These are phyloP conservation scores for Penicillium sp. DNA, from an alignment of 2,329 filamentous ascomycete species.

Conservation along the genomic window DNA sequence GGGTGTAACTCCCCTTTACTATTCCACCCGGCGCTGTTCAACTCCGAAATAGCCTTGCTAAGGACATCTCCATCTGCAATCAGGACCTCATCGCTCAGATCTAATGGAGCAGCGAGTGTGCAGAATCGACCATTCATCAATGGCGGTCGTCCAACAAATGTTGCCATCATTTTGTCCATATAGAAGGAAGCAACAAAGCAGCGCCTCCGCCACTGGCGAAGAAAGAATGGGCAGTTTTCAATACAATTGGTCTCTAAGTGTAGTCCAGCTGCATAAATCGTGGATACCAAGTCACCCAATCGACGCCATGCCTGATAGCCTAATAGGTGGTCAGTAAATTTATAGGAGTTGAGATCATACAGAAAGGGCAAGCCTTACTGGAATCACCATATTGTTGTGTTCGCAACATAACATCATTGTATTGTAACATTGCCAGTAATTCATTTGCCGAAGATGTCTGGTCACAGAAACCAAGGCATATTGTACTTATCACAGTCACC, in stretches of 20 bases:
- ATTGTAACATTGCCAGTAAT: conserved; percentile 36
- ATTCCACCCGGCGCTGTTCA: conserved; percentile 32
- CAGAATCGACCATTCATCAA: conserved; percentile 47
- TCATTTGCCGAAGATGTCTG: conserved; percentile 35
- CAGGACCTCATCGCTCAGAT: conserved; percentile 31
- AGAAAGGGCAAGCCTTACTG: conserved; percentile 34
- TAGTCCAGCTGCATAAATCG: conserved; percentile 49
- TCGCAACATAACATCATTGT: conserved; percentile 31
- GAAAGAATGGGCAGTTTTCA: conserved; percentile 37
- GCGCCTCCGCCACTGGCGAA: conserved; percentile 41
- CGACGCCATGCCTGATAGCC: conserved; percentile 50
- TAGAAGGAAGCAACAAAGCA: conserved; percentile 47
- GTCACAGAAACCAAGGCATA: conserved; percentile 34
- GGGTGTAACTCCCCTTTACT: conserved; percentile 16
- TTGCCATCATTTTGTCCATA: conserved; percentile 49
- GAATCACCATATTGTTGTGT: conserved; percentile 38
- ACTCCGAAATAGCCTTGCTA: conserved; percentile 24
- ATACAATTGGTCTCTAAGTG: conserved; percentile 42
- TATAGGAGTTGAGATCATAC: background rate
- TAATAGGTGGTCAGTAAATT: conserved; percentile 15
- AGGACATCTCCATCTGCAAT: conserved; percentile 27
- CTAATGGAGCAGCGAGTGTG: conserved; percentile 37
- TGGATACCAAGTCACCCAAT: conserved; percentile 48
- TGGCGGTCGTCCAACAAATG: conserved; percentile 52
- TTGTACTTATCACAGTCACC: conserved; percentile 34